Evolutionary conservation across 2,329 filamentous ascomycete genomes (phyloP), one percentile per base, ranked within the genome.

Genomic region (Sporothrix globosa): DNA sequence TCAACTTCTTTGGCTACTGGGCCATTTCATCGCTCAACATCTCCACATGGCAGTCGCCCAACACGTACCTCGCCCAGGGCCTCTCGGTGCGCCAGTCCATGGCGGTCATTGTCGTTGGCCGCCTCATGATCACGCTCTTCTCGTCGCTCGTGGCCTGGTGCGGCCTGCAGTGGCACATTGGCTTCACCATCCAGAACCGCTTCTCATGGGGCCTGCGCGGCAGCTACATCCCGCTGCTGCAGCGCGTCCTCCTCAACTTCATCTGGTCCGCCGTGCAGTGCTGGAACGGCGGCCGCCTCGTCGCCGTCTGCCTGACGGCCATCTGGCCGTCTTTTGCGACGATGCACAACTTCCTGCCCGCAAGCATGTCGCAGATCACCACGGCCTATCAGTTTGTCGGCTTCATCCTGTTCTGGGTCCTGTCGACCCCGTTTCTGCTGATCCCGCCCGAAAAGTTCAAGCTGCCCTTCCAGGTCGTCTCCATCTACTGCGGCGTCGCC

Each of bases 181-280:
- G 83, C 68, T 82, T 84, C 73, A 84, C 83, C 0, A 77, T 85
- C 17, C 83, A 84, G 74, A 84, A 83, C 72, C 78, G 84, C 6
- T 84, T 79, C 72, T 82, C 81, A 9, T 85, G 83, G 83, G 83
- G 83, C 3, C 75, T 85, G 76, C 78, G 81, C 41, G 83, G 79
- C 1, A 82, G 81, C 60, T 85, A 84, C 68, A 82, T 85, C 44
- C 82, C 83, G 0, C 76, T 85, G 19, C 72, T 82, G 7, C 82
- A 84, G 74, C 80, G 84, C 2, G 80, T 83, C 21, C 65, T 85
- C 65, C 77, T 85, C 10, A 84, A 84, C 73, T 84, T 85, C 69
- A 83, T 85, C 58, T 85, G 83, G 83, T 82, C 80, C 50, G 81
- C 82, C 4, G 77, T 83, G 0, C 82, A 84, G 72, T 83, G 80